These are phyloP conservation scores for Candida chauliodis DNA, from an alignment of 805 yeast genomes.

Conservation along the genomic window DNA sequence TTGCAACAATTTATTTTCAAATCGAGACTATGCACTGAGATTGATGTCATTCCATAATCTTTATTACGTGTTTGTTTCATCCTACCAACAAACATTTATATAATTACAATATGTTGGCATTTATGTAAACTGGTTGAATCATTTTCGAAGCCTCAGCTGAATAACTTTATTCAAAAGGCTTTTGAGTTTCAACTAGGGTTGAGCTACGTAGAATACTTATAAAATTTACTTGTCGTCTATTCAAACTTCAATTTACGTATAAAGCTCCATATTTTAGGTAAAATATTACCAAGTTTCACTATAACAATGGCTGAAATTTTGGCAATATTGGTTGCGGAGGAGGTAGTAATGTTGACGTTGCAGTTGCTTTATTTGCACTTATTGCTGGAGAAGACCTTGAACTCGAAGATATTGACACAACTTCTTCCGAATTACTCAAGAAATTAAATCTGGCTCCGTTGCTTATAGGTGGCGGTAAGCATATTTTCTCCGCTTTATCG, in stretches of 20 bases:
- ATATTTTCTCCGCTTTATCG: neutral
- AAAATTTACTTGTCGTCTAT: too few relatives aligned
- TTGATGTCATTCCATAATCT: conserved; percentile 4
- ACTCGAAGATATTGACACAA: conserved; percentile 6
- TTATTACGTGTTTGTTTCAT: neutral
- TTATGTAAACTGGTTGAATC: neutral
- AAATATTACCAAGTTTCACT: too few relatives aligned
- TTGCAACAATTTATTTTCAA: neutral
- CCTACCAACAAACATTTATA: too few relatives aligned
- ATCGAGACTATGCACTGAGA: conserved; percentile 1
- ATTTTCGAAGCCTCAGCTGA: too few relatives aligned
- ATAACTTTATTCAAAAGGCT: too few relatives aligned
- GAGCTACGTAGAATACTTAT: too few relatives aligned
- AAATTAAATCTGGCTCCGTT: conserved; percentile 6
- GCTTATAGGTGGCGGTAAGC: conserved; percentile 10
- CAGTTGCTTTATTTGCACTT: neutral
- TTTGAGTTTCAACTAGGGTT: too few relatives aligned
- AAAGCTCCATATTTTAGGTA: too few relatives aligned
- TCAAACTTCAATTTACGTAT: too few relatives aligned
- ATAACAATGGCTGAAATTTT: conserved; percentile 30
- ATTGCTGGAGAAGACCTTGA: conserved; percentile 19
- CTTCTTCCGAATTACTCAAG: conserved; percentile 12
- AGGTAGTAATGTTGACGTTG: conserved; percentile 13
- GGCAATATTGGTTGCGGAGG: conserved; percentile 29
- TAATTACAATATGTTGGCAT: too few relatives aligned